Conservation (phyloP, 2,329 filamentous ascomycete genomes). For the Chrysosporium keratinophilum region DNA sequence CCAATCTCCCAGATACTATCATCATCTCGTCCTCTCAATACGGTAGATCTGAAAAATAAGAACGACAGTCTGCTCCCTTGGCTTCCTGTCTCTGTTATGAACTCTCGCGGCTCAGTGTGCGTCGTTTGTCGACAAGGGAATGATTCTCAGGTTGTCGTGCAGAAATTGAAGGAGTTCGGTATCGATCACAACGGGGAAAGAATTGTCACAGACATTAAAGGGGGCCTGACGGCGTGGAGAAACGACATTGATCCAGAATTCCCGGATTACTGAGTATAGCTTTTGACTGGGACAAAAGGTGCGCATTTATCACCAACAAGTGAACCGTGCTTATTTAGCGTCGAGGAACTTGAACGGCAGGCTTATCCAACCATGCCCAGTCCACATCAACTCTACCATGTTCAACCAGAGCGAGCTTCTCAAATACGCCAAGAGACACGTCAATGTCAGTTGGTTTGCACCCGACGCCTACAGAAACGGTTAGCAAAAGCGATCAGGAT, state of each 20-base stretch:
- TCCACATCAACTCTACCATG: conserved; percentile 40
- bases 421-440: conserved; percentile 41
- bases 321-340: neutral
- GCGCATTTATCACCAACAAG: neutral
- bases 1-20: conserved; percentile 36
- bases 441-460: conserved; percentile 43
- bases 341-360: conserved; percentile 20
- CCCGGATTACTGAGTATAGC: conserved; percentile 29
- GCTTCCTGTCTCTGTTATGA: conserved; percentile 2
- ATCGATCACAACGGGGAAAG: conserved; percentile 27
- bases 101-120: conserved; percentile 25
- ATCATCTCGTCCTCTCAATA: conserved; percentile 10
- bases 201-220: conserved; percentile 34
- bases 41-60: neutral
- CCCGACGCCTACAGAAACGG: conserved; percentile 30
- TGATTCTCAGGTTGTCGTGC: conserved; percentile 39
- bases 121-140: conserved; percentile 42
- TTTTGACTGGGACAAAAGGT: neutral
- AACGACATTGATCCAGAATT: conserved; percentile 33
- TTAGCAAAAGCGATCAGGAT: conserved; percentile 13
- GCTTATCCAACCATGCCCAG: conserved; percentile 43
- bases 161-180: conserved; percentile 32
- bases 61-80: neutral
- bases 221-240: conserved; percentile 36
- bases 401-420: conserved; percentile 37